These are phyloP conservation scores for Ehretia macrophylla DNA, from an alignment of 257 asterid genomes.

Conservation along the genomic window DNA sequence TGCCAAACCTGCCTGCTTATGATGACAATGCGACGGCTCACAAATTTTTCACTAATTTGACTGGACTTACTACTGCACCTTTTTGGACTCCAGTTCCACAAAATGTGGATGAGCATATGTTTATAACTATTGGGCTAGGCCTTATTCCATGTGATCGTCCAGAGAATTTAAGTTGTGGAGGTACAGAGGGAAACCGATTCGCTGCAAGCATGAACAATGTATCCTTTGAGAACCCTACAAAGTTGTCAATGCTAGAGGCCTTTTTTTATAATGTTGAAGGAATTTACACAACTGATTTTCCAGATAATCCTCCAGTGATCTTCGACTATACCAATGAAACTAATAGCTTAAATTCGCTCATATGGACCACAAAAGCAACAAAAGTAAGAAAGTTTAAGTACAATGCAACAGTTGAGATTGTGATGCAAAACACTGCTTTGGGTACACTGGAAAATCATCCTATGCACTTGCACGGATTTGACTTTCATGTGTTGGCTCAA, in stretches of 20 bases:
- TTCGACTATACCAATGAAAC: constrained; percentile 44
- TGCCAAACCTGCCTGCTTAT: constrained; percentile 63
- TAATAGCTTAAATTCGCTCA: constrained; percentile 23
- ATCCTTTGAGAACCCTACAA: constrained; percentile 50
- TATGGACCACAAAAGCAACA: constrained; percentile 35
- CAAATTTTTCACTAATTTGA: constrained; percentile 41
- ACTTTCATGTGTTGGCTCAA: too few relatives aligned
- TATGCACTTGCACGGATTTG: too few relatives aligned
- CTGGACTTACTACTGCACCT: too few relatives aligned
- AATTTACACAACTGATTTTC: constrained; percentile 51
- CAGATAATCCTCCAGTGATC: constrained; percentile 33
- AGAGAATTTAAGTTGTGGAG: constrained; percentile 35
- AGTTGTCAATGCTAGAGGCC: constrained; percentile 57
- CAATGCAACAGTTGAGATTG: too few relatives aligned
- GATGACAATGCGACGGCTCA: constrained; percentile 74
- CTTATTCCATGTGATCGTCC: constrained; percentile 39
- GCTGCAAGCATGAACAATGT: constrained; percentile 76
- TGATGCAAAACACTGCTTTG: too few relatives aligned
- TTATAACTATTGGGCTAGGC: constrained; percentile 56
- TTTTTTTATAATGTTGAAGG: constrained; percentile 36
- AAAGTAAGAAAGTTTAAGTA: too few relatives aligned
- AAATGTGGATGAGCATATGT: constrained; percentile 48
- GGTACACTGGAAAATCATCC: too few relatives aligned
- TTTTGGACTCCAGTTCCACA: constrained; percentile 51
- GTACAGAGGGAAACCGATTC: constrained; percentile 34